Percentiles rank a stretch among this genome's conserved stretches.
These are phyloP conservation scores for Colletotrichum sp. DNA, from an alignment of 2,329 filamentous ascomycete species.

Conservation along the genomic window DNA sequence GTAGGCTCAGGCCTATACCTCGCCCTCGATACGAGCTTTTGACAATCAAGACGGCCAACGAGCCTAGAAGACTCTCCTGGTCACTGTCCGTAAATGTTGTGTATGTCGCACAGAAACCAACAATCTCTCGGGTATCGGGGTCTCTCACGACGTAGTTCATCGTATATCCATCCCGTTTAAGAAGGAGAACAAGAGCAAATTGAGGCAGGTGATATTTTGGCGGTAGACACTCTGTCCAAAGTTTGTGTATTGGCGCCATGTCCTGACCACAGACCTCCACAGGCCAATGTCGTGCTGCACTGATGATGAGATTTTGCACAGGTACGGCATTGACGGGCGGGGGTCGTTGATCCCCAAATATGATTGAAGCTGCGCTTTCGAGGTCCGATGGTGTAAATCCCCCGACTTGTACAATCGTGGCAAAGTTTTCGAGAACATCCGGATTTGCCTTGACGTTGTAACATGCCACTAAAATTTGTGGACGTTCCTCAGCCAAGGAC, in stretches of 20 bases:
- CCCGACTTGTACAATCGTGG: slow-evolving; percentile 55
- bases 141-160: slow-evolving; percentile 62
- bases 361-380: slow-evolving; percentile 53
- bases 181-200: slow-evolving; percentile 47
- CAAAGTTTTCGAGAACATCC: slow-evolving; percentile 46
- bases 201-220: slow-evolving; percentile 50
- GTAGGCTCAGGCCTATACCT: slow-evolving; percentile 59
- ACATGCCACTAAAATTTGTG: slow-evolving; percentile 58
- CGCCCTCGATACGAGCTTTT: slow-evolving; percentile 48
- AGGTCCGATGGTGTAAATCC: slow-evolving; percentile 54
- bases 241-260: slow-evolving; percentile 42
- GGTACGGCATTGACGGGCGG: not conserved
- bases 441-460: slow-evolving; percentile 44
- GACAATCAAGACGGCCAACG: slow-evolving; percentile 59
- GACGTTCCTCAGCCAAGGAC: slow-evolving; percentile 50
- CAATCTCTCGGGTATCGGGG: slow-evolving; percentile 43
- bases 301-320: slow-evolving; percentile 15
- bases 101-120: slow-evolving; percentile 67
- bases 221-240: slow-evolving; percentile 54
- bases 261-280: slow-evolving; percentile 48
- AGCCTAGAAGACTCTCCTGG: slow-evolving; percentile 59
- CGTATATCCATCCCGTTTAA: slow-evolving; percentile 60
- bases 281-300: slow-evolving; percentile 39
- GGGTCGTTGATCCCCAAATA: slow-evolving; percentile 47
- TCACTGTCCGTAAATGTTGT: slow-evolving; percentile 61